phyloP scores from a whole-genome alignment of 768 basidiomycete species.

The Suillus subaureus region DNA sequence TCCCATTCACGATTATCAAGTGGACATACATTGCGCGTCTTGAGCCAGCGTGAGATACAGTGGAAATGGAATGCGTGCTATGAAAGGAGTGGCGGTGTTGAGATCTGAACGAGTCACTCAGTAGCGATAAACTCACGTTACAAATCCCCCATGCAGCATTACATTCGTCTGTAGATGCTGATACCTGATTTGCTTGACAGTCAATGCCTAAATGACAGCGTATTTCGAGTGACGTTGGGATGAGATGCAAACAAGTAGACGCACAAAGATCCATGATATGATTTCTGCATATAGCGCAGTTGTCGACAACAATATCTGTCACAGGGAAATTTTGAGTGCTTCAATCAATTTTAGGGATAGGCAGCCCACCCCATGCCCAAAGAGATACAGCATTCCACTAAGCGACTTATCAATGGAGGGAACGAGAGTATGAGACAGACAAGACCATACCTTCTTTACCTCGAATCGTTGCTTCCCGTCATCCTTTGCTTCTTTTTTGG shows the following conservation, averaged over 20 bases:
- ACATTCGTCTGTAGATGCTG: constrained; percentile 94
- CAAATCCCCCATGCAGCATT: constrained; percentile 99
- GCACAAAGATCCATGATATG: constrained; percentile 99
- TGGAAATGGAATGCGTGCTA: constrained; percentile 99
- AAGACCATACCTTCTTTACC: constrained; percentile 87
- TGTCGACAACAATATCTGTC: constrained; percentile 97
- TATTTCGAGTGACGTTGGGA: constrained; percentile 8
- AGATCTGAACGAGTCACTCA: not conserved
- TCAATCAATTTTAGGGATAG: constrained; percentile 1
- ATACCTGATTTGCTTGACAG: constrained; percentile 98
- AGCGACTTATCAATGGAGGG: constrained; percentile 3
- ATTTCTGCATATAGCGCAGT: constrained; percentile 99
- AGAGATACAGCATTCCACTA: constrained; percentile 99
- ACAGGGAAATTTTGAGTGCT: constrained; percentile 13
- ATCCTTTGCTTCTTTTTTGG: constrained; percentile 51
- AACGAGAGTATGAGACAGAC: constrained; percentile 6
- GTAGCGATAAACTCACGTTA: constrained; percentile 57
- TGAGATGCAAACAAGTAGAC: constrained; percentile 29
- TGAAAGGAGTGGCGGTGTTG: not conserved
- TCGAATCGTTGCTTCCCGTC: constrained; percentile 86
- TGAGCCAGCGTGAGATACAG: constrained; percentile 98
- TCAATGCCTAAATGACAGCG: constrained; percentile 79
- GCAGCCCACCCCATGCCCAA: constrained; percentile 92
- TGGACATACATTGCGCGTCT: constrained; percentile 95
- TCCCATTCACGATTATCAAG: constrained; percentile 98